Conservation (phyloP, 306 rosid species). For the Heteromeles arbutifolia region DNA sequence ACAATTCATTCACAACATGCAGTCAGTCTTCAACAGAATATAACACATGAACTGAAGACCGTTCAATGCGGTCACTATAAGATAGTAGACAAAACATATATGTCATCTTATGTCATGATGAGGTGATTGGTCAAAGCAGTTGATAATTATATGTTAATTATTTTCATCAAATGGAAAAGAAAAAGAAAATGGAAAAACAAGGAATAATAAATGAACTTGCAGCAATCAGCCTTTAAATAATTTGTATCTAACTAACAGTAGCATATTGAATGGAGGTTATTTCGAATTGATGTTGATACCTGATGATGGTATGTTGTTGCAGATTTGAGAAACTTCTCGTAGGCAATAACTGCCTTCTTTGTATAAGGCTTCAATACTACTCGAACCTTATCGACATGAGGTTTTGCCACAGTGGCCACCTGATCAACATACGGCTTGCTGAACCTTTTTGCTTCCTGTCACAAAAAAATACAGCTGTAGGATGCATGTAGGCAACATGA, state of each 20-base stretch:
- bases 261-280: neutral
- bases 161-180: neutral
- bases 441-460: conserved; percentile 72
- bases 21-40: neutral
- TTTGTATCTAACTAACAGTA: neutral
- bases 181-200: neutral
- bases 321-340: conserved; percentile 69
- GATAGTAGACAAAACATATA: neutral
- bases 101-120: neutral
- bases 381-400: conserved; percentile 69
- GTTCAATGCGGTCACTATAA: neutral
- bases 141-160: neutral
- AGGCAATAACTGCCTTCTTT: conserved; percentile 46
- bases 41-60: neutral
- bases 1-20: neutral
- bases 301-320: conserved; percentile 75
- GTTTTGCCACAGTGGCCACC: conserved; percentile 67
- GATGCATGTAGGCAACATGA: conserved; percentile 13
- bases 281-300: conserved; percentile 34
- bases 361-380: conserved; percentile 71
- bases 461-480: conserved; percentile 16
- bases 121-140: neutral
- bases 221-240: neutral
- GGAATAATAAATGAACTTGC: neutral
- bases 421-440: conserved; percentile 90